These are phyloP conservation scores for Suillus placidus DNA, from an alignment of 768 basidiomycete genomes.

Conservation along the genomic window DNA sequence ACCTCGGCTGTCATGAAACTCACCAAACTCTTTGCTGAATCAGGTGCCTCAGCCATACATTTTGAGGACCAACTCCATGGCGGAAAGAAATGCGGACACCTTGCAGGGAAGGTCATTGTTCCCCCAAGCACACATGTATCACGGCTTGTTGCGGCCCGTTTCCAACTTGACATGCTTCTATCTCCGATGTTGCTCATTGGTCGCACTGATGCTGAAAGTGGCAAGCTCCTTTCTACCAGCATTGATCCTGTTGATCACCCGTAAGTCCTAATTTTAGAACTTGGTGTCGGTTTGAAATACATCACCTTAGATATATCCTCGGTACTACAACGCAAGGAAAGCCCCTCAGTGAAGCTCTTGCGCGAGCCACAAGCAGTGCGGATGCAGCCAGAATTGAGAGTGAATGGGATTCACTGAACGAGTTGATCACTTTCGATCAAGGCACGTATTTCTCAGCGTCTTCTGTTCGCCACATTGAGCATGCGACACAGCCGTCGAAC, in stretches of 20 bases:
- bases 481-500: constrained; percentile 23
- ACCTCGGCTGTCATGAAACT: constrained; percentile 95
- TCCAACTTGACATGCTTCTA: constrained; percentile 89
- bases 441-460: constrained; percentile 46
- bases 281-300: not conserved
- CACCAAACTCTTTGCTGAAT: constrained; percentile 92
- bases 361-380: constrained; percentile 62
- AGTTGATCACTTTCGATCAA: constrained; percentile 82
- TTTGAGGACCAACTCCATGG: constrained; percentile 94
- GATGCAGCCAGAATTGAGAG: constrained; percentile 77
- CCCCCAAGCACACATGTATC: constrained; percentile 87
- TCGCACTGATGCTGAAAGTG: constrained; percentile 90
- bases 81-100: constrained; percentile 93
- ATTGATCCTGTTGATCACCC: constrained; percentile 80
- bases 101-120: constrained; percentile 91
- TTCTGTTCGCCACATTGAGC: constrained; percentile 6
- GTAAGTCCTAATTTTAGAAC: constrained; percentile 28
- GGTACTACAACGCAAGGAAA: constrained; percentile 55
- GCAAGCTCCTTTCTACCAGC: constrained; percentile 80
- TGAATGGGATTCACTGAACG: constrained; percentile 69
- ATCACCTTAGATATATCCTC: constrained; percentile 55
- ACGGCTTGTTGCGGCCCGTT: constrained; percentile 81
- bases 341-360: constrained; percentile 69
- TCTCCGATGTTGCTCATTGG: constrained; percentile 89
- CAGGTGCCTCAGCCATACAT: constrained; percentile 89